Evolutionary conservation across 139 green algal species (phyloP).

Genomic region (Pleodorina starrii): DNA sequence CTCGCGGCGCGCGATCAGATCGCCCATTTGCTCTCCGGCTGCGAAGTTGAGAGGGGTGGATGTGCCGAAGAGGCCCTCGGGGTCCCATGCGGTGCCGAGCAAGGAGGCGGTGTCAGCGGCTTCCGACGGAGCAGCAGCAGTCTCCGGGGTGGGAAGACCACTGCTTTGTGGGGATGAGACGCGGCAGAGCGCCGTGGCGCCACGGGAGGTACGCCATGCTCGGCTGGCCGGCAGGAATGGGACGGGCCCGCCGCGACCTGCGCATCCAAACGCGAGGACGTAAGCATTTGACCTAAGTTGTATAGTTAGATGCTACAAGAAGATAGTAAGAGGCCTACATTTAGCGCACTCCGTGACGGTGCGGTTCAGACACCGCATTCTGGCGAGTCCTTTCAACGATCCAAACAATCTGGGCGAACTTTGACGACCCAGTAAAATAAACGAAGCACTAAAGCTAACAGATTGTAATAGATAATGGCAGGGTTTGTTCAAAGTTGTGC

Average conservation of each 20-base stretch:
- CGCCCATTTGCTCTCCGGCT: constrained; percentile 14
- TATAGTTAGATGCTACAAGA: too few species aligned
- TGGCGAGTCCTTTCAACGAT: too few species aligned
- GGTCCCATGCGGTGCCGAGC: constrained; percentile 28
- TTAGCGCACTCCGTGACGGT: neutral
- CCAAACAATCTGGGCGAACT: too few species aligned
- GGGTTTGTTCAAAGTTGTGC: too few species aligned
- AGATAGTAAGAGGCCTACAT: too few species aligned
- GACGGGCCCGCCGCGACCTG: neutral
- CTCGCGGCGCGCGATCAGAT: constrained; percentile 30
- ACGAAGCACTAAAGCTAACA: too few species aligned
- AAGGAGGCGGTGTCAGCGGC: neutral
- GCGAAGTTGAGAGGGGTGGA: neutral
- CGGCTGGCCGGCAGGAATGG: neutral
- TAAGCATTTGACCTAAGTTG: too few species aligned
- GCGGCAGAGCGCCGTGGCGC: neutral
- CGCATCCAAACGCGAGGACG: too few species aligned
- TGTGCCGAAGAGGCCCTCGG: constrained; percentile 20
- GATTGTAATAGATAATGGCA: too few species aligned
- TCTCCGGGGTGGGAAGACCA: neutral
- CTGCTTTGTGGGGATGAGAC: neutral
- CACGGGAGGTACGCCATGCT: neutral
- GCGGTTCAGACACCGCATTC: too few species aligned
- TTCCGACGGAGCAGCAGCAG: neutral
- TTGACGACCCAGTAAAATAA: too few species aligned